Percentiles rank a stretch among this genome's conserved stretches.
Conservation (phyloP, 768 basidiomycete species). For the Kondoa malvinella region DNA sequence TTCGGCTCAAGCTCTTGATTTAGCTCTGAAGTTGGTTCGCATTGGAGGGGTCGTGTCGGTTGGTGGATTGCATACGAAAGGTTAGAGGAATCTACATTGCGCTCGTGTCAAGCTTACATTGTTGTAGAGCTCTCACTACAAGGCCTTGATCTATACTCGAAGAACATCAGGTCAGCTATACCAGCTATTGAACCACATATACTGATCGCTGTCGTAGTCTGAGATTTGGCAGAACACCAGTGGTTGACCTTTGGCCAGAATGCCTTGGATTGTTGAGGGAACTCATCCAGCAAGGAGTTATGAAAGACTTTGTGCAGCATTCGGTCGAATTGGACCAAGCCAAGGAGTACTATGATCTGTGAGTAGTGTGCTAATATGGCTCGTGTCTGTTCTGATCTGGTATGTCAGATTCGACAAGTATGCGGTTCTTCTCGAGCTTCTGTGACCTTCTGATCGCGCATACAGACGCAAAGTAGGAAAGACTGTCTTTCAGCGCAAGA, state of each 20-base stretch:
- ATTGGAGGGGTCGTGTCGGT: not conserved
- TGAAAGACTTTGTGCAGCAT: not conserved
- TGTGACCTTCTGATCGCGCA: no score
- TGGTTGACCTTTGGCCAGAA: not conserved
- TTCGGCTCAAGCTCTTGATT: not conserved
- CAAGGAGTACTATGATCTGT: conserved; percentile 1
- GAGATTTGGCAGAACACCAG: not conserved
- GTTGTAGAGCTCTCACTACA: conserved; percentile 1
- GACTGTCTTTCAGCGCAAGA: not conserved
- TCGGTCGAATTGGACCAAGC: not conserved
- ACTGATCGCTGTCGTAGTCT: not conserved
- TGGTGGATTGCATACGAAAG: not conserved
- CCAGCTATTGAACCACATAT: not conserved
- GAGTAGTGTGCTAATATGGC: not conserved
- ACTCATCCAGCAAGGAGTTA: not conserved
- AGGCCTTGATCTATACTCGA: not conserved
- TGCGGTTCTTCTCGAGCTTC: not conserved
- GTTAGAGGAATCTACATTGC: no score
- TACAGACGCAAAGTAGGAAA: conserved; percentile 1
- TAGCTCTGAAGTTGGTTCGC: not conserved
- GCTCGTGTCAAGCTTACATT: no score
- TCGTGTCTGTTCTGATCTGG: not conserved
- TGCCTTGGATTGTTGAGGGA: not conserved
- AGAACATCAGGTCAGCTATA: not conserved
- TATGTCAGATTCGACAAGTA: not conserved